These are phyloP conservation scores for Stereocaulon alpinum DNA, from an alignment of 495 filamentous ascomycete species.

Conservation along the genomic window DNA sequence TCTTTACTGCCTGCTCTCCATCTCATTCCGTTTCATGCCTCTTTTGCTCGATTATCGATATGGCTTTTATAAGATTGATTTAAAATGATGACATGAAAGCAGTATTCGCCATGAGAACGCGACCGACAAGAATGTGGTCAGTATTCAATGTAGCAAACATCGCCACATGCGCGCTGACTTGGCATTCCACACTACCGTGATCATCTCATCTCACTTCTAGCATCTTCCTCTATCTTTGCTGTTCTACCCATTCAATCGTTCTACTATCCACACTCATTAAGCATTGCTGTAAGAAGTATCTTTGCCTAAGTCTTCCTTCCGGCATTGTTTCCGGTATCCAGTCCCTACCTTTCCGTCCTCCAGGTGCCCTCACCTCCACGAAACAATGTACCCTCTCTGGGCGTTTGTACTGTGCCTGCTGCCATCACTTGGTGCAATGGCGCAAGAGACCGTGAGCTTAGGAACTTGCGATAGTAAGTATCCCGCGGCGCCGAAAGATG, in stretches of 20 bases:
- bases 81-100: too few species aligned
- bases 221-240: background rate
- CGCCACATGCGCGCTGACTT: background rate
- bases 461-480: background rate
- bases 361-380: background rate
- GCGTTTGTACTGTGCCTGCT: background rate
- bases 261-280: background rate
- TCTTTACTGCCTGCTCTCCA: too few species aligned
- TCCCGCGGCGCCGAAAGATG: background rate
- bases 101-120: background rate
- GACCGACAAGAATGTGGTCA: constrained; percentile 1
- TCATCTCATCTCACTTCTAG: background rate
- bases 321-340: background rate
- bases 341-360: background rate
- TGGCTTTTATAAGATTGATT: too few species aligned
- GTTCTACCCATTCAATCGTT: background rate
- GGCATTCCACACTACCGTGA: background rate
- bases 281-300: background rate
- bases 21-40: too few species aligned
- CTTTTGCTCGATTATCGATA: too few species aligned
- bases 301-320: background rate
- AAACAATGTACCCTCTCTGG: background rate
- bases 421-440: background rate
- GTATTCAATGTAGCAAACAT: background rate
- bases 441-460: background rate